phyloP scores from a whole-genome alignment of 1,284 basidiomycete genomes.

The Exobasidium rhododendri region DNA sequence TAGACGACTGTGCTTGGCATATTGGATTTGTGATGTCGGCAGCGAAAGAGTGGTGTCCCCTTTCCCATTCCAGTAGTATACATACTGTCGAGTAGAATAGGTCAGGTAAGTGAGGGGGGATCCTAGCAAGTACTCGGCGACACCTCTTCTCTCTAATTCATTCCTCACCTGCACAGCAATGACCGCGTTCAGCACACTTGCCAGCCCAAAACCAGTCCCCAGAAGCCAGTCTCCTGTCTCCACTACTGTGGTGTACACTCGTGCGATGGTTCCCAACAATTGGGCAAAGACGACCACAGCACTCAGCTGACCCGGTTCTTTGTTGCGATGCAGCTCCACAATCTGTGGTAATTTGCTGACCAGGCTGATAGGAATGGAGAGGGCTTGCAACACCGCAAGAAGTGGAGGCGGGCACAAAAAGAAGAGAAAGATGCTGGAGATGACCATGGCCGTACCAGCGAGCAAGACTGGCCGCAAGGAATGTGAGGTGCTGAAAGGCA shows the following conservation, averaged over 20 bases:
- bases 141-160: no score
- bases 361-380: conserved; percentile 51
- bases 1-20: no score
- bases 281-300: conserved; percentile 53
- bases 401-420: conserved; percentile 29
- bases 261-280: conserved; percentile 46
- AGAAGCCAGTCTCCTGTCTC: conserved; percentile 52
- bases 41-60: no score
- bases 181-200: conserved; percentile 51
- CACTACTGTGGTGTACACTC: conserved; percentile 53
- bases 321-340: conserved; percentile 44
- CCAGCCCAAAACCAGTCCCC: conserved; percentile 51
- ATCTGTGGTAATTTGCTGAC: conserved; percentile 53
- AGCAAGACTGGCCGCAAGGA: conserved; percentile 64
- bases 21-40: conserved; percentile 8
- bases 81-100: conserved; percentile 20
- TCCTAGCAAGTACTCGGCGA: no score
- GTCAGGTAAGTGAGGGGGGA: no score
- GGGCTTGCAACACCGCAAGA: conserved; percentile 42
- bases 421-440: conserved; percentile 63
- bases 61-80: conserved; percentile 44
- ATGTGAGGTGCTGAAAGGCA: not conserved
- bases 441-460: conserved; percentile 81
- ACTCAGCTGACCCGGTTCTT: conserved; percentile 49
- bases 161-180: conserved; percentile 39